Evolutionary conservation across 78 protist genomes (phyloP), one percentile per base, ranked within the genome.

Genomic region (Dictyostelium purpureum): DNA sequence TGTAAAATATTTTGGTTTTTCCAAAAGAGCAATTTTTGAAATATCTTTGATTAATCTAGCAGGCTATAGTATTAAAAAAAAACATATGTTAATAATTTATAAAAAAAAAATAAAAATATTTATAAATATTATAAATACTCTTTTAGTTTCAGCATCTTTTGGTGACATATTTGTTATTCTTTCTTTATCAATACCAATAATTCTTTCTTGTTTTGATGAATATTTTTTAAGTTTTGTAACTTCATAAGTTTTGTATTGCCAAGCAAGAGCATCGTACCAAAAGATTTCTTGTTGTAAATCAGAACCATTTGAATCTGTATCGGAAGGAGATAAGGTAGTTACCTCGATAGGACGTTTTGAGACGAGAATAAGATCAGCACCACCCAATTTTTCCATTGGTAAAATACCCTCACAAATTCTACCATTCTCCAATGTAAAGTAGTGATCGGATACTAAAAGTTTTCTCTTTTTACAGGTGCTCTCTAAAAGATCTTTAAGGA

Each of bases 141-240:
- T 85, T 59, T 85, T 85, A n/a, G 79, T 85, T 59, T 85, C 91
- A 26, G 56, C 49, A 57, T 85, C 91, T 73, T 85, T 85, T 52
- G 91, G 91, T 18, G 71, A 85, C 79, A 73, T 85, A 43, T 85
- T 85, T 37, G 81, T 85, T 18, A 85, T 63, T 49, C 91, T 71
- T 59, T 85, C 91, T 37, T 63, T 70, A 45, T 85, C 91, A 2
- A 85, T 28, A 59, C 91, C 91, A 37, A 85, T n/a, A 11, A 85
- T 85, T 73, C 91, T 85, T n/a, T 85, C 91, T 73, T 85, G 91
- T 73, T 85, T 85, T 18, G 91, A 75, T 33, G 82, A 80, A 43
- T 85, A 85, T 73, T 85, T 85, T 16, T 85, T 85, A 11, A 43
- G 28, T 73, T 85, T 85, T 0, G 67, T 66, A 0, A 85, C 91